Conservation (phyloP, 495 filamentous ascomycete genomes). For the Hyphodiscus hymeniophilus region DNA sequence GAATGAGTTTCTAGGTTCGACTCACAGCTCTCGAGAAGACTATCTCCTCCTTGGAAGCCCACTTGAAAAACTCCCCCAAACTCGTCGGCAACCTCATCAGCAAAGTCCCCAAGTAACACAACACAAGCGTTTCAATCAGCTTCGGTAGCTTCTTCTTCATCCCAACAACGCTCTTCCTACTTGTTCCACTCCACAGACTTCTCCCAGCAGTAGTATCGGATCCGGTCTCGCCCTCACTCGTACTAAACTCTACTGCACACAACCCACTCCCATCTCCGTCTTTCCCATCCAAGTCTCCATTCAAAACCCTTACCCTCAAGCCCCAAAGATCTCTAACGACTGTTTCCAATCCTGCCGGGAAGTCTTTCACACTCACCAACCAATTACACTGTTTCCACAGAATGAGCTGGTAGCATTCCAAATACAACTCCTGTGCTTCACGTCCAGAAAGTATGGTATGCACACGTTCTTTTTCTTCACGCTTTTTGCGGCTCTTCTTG, state of each 20-base stretch:
- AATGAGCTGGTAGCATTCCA: slow-evolving; percentile 81
- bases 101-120: slow-evolving; percentile 60
- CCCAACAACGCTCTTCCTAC: slow-evolving; percentile 13
- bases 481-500: slow-evolving; percentile 46
- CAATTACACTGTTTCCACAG: slow-evolving; percentile 64
- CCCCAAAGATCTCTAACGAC: slow-evolving; percentile 45
- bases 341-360: slow-evolving; percentile 46
- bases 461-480: slow-evolving; percentile 42
- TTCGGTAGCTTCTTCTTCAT: slow-evolving; percentile 37
- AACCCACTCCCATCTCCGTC: slow-evolving; percentile 48
- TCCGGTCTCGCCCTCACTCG: slow-evolving; percentile 15
- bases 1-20: background rate
- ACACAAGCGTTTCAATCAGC: slow-evolving; percentile 52
- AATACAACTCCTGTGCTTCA: slow-evolving; percentile 64
- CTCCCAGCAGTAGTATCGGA: slow-evolving; percentile 11
- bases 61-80: slow-evolving; percentile 54
- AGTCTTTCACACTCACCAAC: slow-evolving; percentile 50
- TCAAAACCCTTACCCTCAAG: slow-evolving; percentile 28
- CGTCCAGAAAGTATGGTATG: slow-evolving; percentile 43
- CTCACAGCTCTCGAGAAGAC: slow-evolving; percentile 32
- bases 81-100: slow-evolving; percentile 57
- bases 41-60: slow-evolving; percentile 27
- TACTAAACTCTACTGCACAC: slow-evolving; percentile 16
- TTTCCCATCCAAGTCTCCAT: slow-evolving; percentile 33
- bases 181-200: slow-evolving; percentile 18